These are phyloP conservation scores for Crinitomyces ghanaensis DNA, from an alignment of 805 yeast species.

Conservation along the genomic window DNA sequence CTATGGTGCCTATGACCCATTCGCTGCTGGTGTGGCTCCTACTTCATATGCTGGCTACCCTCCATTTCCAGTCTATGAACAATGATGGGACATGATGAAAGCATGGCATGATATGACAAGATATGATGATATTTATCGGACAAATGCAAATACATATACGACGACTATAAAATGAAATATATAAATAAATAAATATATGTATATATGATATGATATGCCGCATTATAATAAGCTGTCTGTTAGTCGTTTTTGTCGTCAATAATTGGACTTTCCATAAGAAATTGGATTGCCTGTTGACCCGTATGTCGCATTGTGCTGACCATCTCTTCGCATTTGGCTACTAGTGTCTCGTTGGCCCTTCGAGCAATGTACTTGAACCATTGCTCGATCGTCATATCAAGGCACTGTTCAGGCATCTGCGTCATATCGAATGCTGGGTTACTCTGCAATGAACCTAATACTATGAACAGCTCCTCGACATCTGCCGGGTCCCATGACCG, in stretches of 20 bases:
- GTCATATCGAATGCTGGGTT: slow-evolving; percentile 10
- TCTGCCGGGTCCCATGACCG: slow-evolving; percentile 20
- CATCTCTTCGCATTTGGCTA: slow-evolving; percentile 37
- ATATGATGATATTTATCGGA: too few relatives aligned
- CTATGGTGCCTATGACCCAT: too few relatives aligned
- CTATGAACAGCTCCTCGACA: slow-evolving; percentile 22
- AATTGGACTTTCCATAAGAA: slow-evolving; percentile 9
- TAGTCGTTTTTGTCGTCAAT: background rate
- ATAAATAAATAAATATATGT: background rate
- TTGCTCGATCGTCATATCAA: slow-evolving; percentile 55
- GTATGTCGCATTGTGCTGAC: slow-evolving; percentile 37
- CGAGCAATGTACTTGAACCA: slow-evolving; percentile 54
- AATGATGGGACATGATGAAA: too few relatives aligned
- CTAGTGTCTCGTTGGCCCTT: slow-evolving; percentile 39
- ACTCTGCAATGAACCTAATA: slow-evolving; percentile 21
- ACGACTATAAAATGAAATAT: too few relatives aligned
- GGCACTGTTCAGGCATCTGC: slow-evolving; percentile 33
- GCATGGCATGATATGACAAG: too few relatives aligned
- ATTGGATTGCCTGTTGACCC: slow-evolving; percentile 37
- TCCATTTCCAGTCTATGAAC: slow-evolving; percentile 8
- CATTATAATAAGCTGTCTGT: background rate
- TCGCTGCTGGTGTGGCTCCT: too few relatives aligned
- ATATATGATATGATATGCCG: background rate
- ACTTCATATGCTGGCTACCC: too few relatives aligned
- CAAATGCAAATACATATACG: too few relatives aligned